phyloP scores from a whole-genome alignment of 139 green algal species.

The Coelastrella sp. region DNA sequence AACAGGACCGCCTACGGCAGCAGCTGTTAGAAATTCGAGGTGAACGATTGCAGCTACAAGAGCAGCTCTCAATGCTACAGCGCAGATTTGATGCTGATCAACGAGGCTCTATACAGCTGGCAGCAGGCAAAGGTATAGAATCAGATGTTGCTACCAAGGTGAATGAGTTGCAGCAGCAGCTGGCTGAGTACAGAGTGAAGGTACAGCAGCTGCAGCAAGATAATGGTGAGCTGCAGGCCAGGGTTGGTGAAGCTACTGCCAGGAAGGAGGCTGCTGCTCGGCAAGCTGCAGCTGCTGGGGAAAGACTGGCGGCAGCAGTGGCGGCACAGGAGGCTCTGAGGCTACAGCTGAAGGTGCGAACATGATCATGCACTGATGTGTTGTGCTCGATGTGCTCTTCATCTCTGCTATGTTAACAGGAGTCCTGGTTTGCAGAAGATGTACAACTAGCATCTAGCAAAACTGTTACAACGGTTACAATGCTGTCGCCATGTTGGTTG shows the following conservation, averaged over 20 bases:
- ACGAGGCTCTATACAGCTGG: constrained; percentile 4
- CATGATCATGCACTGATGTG: neutral
- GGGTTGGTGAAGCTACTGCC: neutral
- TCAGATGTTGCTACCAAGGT: neutral
- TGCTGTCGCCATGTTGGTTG: too few species aligned
- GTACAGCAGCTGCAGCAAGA: constrained; percentile 10
- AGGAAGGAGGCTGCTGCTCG: constrained; percentile 18
- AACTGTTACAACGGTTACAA: too few species aligned
- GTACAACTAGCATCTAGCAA: too few species aligned
- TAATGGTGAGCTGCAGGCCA: neutral
- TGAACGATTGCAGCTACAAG: constrained; percentile 36
- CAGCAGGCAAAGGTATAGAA: neutral
- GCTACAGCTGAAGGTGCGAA: constrained; percentile 19
- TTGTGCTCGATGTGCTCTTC: neutral
- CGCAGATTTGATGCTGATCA: neutral
- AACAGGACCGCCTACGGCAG: neutral
- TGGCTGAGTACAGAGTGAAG: neutral
- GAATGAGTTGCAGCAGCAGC: constrained; percentile 16
- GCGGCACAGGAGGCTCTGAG: constrained; percentile 4
- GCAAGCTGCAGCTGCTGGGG: constrained; percentile 31
- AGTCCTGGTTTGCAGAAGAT: too few species aligned
- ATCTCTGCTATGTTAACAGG: neutral
- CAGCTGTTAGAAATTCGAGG: constrained; percentile 32
- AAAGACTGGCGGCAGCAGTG: constrained; percentile 34
- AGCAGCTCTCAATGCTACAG: constrained; percentile 24